These are phyloP conservation scores for Globisporangium parvum DNA, from an alignment of 352 stramenopile genomes.

Conservation along the genomic window DNA sequence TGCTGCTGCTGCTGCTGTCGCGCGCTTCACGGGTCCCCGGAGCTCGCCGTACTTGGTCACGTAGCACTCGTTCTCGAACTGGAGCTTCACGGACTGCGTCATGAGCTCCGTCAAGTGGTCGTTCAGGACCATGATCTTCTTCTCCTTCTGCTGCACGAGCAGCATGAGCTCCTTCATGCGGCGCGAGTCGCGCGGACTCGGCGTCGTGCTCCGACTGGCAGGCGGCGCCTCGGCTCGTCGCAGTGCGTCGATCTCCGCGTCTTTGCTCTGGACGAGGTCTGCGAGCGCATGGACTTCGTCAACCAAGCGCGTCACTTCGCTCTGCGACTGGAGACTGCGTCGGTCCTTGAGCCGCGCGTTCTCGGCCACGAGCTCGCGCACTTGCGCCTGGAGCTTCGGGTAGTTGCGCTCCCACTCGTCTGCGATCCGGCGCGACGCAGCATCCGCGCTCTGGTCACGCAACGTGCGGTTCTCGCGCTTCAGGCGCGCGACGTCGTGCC, in stretches of 20 bases:
- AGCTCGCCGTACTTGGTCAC: slow-evolving; percentile 29
- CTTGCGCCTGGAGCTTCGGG: slow-evolving; percentile 33
- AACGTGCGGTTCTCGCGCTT: slow-evolving; percentile 48
- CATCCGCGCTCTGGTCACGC: slow-evolving; percentile 12
- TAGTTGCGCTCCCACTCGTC: slow-evolving; percentile 37
- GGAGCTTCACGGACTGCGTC: slow-evolving; percentile 65
- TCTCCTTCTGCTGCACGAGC: slow-evolving; percentile 51
- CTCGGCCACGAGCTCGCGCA: slow-evolving; percentile 43
- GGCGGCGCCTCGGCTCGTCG: slow-evolving; percentile 3
- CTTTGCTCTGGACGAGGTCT: slow-evolving; percentile 40
- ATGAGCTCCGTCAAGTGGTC: slow-evolving; percentile 84
- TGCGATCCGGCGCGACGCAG: slow-evolving; percentile 6
- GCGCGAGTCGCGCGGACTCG: slow-evolving; percentile 19
- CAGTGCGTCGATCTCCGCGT: slow-evolving; percentile 40
- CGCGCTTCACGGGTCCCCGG: slow-evolving; percentile 2
- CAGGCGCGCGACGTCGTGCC: slow-evolving; percentile 37
- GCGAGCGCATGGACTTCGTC: slow-evolving; percentile 49
- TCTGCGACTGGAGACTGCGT: slow-evolving; percentile 20
- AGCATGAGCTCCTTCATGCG: slow-evolving; percentile 47
- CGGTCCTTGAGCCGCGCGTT: slow-evolving; percentile 49
- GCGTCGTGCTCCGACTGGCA: slow-evolving; percentile 9
- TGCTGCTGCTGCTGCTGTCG: slow-evolving; percentile 5
- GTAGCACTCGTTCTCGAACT: slow-evolving; percentile 70
- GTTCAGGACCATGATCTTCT: slow-evolving; percentile 81
- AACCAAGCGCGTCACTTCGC: slow-evolving; percentile 37